A percentile compares a stretch with the other conserved stretches of the same genome.
These are phyloP conservation scores for Endothia cerciana DNA, from an alignment of 2,329 filamentous ascomycete genomes.

Conservation along the genomic window DNA sequence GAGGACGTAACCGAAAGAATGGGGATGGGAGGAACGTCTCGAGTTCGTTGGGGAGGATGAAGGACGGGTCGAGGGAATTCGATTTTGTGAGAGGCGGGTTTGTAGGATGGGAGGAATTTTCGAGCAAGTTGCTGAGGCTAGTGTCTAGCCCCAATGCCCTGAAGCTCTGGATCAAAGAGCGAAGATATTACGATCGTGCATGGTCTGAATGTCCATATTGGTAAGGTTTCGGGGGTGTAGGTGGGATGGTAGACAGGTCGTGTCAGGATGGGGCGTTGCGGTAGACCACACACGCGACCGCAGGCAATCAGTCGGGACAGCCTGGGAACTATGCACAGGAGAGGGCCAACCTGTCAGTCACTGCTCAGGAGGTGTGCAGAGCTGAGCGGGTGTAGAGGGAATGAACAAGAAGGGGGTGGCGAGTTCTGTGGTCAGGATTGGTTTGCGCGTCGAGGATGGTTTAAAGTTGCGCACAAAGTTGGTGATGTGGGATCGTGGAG, in stretches of 20 bases:
- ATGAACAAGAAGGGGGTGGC: background rate
- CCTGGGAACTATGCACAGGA: background rate
- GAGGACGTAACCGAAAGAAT: background rate
- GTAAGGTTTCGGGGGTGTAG: background rate
- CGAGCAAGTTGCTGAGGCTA: conserved; percentile 11
- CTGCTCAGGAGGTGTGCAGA: background rate
- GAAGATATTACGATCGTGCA: conserved; percentile 16
- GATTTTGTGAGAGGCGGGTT: background rate
- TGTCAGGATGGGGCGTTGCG: conserved; percentile 12
- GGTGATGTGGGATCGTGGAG: background rate
- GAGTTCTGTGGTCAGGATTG: background rate
- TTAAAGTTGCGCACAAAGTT: background rate
- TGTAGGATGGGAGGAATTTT: conserved; percentile 7
- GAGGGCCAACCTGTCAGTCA: background rate
- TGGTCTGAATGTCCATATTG: conserved; percentile 28
- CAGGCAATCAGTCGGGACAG: background rate
- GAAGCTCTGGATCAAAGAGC: conserved; percentile 29
- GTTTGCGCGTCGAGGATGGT: background rate
- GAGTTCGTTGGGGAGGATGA: background rate
- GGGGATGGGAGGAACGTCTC: background rate
- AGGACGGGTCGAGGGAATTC: background rate
- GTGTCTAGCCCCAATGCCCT: conserved; percentile 16
- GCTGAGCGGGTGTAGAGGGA: background rate
- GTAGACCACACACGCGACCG: conserved; percentile 17
- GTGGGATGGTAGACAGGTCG: conserved; percentile 5